phyloP scores from a whole-genome alignment of 2,329 filamentous ascomycete genomes.

The Diaporthe nobilis region DNA sequence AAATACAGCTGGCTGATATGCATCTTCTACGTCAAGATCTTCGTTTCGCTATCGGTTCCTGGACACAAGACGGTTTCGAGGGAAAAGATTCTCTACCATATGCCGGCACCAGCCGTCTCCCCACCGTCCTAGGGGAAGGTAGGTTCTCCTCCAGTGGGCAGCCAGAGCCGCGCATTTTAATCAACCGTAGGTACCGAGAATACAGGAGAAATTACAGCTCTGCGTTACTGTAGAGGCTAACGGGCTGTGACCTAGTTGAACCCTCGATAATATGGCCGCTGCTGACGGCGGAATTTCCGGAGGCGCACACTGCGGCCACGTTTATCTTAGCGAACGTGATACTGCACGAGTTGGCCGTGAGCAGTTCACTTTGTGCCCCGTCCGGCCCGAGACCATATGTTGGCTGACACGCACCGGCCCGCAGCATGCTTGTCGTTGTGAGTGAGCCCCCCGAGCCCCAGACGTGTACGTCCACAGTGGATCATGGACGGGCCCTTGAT shows the following conservation, averaged over 20 bases:
- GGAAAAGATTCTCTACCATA: too few species aligned
- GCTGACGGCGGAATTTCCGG: background rate
- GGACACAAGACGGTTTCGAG: too few species aligned
- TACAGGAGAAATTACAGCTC: background rate
- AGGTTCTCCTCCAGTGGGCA: background rate
- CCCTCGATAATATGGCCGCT: background rate
- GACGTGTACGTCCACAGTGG: background rate
- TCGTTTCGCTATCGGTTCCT: background rate
- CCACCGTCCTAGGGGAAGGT: too few species aligned
- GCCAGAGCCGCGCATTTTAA: background rate
- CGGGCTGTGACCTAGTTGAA: background rate
- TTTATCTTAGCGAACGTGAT: background rate
- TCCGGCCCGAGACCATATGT: too few species aligned
- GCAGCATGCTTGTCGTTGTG: background rate
- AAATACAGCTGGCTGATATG: background rate
- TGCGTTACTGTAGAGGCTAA: background rate
- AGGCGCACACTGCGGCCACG: background rate
- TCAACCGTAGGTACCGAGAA: background rate
- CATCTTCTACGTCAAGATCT: background rate
- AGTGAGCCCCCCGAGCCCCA: background rate
- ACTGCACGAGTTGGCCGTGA: conserved; percentile 7
- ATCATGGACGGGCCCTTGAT: background rate
- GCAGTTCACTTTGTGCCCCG: background rate
- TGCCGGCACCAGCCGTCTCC: background rate
- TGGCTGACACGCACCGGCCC: background rate